phyloP scores from a whole-genome alignment of 139 green algal genomes.

The Micractinium sp. region DNA sequence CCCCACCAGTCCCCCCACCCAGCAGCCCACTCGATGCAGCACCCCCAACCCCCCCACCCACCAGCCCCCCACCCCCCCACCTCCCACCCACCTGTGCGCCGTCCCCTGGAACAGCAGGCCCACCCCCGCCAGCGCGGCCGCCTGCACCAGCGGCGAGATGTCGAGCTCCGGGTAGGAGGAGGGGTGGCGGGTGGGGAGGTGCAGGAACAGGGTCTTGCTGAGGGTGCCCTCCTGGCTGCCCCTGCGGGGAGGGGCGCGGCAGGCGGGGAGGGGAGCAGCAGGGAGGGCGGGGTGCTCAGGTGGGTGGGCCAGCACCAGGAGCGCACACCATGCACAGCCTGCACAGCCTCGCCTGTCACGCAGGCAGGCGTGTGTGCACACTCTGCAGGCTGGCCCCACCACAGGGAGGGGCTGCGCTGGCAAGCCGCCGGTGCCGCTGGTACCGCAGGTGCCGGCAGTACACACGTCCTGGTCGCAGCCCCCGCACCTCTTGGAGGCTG shows the following conservation, averaged over 20 bases:
- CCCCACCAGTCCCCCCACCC: too few relatives aligned
- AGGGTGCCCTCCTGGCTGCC: conserved; percentile 76
- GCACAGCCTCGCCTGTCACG: too few relatives aligned
- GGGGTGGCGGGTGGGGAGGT: conserved; percentile 91
- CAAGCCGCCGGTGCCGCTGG: too few relatives aligned
- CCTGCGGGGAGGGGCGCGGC: neutral
- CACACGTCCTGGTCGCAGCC: neutral
- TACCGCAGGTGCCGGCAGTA: neutral
- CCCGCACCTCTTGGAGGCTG: conserved; percentile 51
- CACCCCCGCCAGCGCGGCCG: conserved; percentile 82
- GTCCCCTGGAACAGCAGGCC: conserved; percentile 88
- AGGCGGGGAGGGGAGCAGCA: too few relatives aligned
- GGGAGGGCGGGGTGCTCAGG: neutral
- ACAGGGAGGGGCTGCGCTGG: too few relatives aligned
- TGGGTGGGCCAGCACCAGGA: neutral
- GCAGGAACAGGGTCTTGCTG: conserved; percentile 91
- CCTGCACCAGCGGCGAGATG: conserved; percentile 85
- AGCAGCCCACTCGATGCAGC: too few relatives aligned
- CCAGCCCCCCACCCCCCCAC: neutral
- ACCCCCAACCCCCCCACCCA: neutral
- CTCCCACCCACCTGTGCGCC: conserved; percentile 66
- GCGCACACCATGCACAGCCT: too few relatives aligned
- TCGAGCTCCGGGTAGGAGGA: conserved; percentile 92
- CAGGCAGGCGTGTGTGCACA: too few relatives aligned
- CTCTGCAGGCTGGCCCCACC: too few relatives aligned